Conservation (phyloP, 768 basidiomycete species). For the Strobilomyces echinocephalus region DNA sequence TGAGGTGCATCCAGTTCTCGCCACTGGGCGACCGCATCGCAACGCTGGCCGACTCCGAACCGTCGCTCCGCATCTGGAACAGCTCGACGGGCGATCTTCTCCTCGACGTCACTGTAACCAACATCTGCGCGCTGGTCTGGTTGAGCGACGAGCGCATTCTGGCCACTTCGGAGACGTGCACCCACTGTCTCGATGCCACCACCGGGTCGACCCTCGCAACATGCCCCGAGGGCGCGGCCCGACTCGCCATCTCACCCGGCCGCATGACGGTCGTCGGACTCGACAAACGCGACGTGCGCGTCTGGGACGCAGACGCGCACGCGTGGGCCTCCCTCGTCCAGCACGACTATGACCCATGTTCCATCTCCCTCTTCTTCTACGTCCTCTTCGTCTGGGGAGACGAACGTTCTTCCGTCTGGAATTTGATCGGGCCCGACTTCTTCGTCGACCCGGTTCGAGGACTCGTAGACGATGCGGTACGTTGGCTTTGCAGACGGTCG, state of each 20-base stretch:
- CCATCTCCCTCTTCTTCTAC: not conserved
- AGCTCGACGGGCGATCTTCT: not conserved
- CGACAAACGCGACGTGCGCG: no score
- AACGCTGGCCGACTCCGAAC: not conserved
- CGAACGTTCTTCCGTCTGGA: not conserved
- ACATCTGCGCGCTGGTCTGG: not conserved
- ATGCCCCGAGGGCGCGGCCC: no score
- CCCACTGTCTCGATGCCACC: no score
- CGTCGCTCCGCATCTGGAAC: not conserved
- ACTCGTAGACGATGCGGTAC: not conserved
- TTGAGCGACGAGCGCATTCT: no score
- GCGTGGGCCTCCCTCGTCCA: no score
- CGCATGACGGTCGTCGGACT: no score
- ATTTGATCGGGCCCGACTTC: no score
- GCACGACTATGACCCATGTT: not conserved
- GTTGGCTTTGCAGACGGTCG: not conserved
- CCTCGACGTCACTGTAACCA: not conserved
- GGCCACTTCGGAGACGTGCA: no score
- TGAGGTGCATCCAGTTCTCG: not conserved
- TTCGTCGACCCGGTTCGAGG: not conserved
- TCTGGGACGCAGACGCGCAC: no score
- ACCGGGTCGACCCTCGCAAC: no score
- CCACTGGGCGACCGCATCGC: not conserved
- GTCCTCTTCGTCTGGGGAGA: no score
- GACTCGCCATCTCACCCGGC: no score